phyloP scores from a whole-genome alignment of 78 protist species.

The Guillardia theta region DNA sequence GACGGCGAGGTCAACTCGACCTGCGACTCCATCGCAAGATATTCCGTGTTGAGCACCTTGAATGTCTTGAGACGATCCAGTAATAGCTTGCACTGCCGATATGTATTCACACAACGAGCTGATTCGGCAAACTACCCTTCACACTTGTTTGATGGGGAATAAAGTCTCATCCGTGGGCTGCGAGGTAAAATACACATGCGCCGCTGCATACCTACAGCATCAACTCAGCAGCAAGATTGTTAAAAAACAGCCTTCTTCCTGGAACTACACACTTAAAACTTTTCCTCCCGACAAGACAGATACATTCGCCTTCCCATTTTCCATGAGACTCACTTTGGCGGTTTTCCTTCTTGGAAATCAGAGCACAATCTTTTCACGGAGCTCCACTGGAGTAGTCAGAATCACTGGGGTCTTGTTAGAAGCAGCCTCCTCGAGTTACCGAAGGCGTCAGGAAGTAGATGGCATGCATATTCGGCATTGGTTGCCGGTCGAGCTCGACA shows the following conservation, averaged over 20 bases:
- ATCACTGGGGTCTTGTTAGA: no score
- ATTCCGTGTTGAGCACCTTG: not conserved
- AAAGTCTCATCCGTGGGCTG: not conserved
- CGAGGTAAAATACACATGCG: not conserved
- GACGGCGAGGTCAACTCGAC: not conserved
- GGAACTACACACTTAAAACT: no score
- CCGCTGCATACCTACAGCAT: not conserved
- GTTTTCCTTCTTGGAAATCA: no score
- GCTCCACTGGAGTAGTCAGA: no score
- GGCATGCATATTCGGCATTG: not conserved
- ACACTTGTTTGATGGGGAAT: not conserved
- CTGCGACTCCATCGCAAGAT: constrained; percentile 4
- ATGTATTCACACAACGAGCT: not conserved
- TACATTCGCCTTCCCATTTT: no score
- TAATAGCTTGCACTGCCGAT: not conserved
- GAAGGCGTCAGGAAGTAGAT: not conserved
- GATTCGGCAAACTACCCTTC: no score
- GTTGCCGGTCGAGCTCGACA: not conserved
- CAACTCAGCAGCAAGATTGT: not conserved
- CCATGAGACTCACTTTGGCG: no score
- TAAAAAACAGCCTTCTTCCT: no score
- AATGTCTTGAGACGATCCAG: not conserved
- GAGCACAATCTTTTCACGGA: no score
- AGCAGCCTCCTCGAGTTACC: no score
- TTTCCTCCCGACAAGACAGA: no score